A percentile compares a stretch with the other conserved stretches of the same genome.
phyloP scores from a whole-genome alignment of 2,329 filamentous ascomycete species.

The Aspergillus tamarii region DNA sequence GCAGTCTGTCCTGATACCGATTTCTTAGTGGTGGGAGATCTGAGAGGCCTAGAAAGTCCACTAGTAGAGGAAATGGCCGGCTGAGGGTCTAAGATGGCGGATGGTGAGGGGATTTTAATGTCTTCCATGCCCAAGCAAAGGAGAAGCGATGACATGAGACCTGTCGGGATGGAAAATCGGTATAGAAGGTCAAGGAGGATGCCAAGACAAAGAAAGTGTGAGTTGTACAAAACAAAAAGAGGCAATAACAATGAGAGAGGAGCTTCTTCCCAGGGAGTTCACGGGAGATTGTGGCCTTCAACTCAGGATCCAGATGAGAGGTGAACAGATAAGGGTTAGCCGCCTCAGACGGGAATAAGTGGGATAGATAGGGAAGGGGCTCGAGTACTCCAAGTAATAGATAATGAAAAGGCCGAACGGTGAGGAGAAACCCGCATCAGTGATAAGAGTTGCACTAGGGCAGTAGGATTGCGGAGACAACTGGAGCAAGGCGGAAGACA shows the following conservation, averaged over 20 bases:
- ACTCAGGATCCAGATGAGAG: background rate
- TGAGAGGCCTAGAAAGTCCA: slow-evolving; percentile 29
- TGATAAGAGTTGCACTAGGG: slow-evolving; percentile 27
- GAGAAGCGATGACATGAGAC: slow-evolving; percentile 20
- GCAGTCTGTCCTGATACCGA: slow-evolving; percentile 16
- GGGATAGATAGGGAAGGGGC: slow-evolving; percentile 18
- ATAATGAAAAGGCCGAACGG: slow-evolving; percentile 23
- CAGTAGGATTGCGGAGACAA: slow-evolving; percentile 27
- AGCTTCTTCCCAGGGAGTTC: background rate
- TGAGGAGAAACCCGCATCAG: slow-evolving; percentile 27
- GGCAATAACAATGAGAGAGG: background rate
- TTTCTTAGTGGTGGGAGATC: slow-evolving; percentile 28
- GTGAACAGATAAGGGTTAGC: slow-evolving; percentile 21
- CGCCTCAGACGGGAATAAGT: slow-evolving; percentile 12
- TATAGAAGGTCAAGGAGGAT: background rate
- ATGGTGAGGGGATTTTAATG: slow-evolving; percentile 63
- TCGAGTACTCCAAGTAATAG: slow-evolving; percentile 18
- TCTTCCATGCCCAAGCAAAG: slow-evolving; percentile 54
- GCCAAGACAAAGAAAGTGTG: background rate
- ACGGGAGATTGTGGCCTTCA: background rate
- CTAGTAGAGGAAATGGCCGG: slow-evolving; percentile 27
- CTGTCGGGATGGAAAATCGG: background rate
- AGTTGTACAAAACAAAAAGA: slow-evolving; percentile 6
- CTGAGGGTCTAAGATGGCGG: slow-evolving; percentile 52
- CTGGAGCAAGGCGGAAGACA: slow-evolving; percentile 25